Evolutionary conservation across 139 green algal genomes (phyloP).

Genomic region (Chlamydomonas schloesseri): DNA sequence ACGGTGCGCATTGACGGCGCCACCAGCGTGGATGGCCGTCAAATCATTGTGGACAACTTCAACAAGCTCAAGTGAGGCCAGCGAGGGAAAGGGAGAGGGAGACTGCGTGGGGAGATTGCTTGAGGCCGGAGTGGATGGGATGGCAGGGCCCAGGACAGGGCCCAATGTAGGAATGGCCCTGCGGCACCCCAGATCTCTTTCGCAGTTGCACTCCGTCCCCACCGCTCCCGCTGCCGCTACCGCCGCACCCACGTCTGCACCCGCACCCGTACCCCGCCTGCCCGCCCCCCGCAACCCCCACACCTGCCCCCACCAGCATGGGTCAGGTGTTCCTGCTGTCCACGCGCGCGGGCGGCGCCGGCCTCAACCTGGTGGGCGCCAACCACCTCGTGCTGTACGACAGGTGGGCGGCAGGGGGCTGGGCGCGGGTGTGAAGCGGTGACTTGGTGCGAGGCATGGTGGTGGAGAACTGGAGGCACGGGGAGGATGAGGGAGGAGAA

Average conservation of each 20-base stretch:
- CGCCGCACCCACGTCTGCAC: too few relatives aligned
- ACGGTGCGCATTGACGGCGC: constrained; percentile 83
- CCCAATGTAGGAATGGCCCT: too few relatives aligned
- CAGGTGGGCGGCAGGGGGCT: constrained; percentile 33
- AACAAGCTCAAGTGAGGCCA: constrained; percentile 61
- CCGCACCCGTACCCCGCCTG: too few relatives aligned
- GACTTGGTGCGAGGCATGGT: background rate
- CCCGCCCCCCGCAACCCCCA: too few relatives aligned
- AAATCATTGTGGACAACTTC: constrained; percentile 80
- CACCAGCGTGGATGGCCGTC: constrained; percentile 70
- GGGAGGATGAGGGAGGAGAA: too few relatives aligned
- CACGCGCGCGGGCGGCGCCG: constrained; percentile 86
- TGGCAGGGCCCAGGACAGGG: too few relatives aligned
- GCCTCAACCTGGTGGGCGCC: constrained; percentile 91
- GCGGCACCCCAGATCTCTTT: too few relatives aligned
- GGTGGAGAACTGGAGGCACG: background rate
- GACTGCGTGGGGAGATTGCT: too few relatives aligned
- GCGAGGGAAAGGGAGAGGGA: too few relatives aligned
- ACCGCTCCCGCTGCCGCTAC: too few relatives aligned
- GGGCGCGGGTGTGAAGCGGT: background rate
- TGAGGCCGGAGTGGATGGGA: too few relatives aligned
- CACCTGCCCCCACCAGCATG: background rate
- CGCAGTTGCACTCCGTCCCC: too few relatives aligned
- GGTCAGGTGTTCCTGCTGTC: constrained; percentile 89
- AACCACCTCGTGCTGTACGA: constrained; percentile 62